Percentiles rank a stretch among this genome's conserved stretches.
phyloP scores from a whole-genome alignment of 2,329 filamentous ascomycete genomes.

The Fusarium euwallaceae region DNA sequence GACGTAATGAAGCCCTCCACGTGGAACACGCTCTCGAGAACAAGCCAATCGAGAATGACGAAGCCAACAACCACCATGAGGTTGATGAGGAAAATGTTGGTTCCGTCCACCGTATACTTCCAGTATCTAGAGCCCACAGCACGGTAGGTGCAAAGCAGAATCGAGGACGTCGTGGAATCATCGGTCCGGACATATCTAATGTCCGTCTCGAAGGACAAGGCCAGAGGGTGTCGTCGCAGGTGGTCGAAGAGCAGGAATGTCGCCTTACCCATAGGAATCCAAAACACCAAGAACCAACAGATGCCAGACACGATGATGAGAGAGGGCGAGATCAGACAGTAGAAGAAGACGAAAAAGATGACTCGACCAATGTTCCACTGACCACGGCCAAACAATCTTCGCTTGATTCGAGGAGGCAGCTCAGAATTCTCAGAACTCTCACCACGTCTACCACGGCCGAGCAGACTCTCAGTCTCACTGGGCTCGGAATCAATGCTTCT shows the following conservation, averaged over 20 bases:
- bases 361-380: slow-evolving; percentile 96
- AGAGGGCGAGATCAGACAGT: slow-evolving; percentile 88
- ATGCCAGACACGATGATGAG: slow-evolving; percentile 87
- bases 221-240: slow-evolving; percentile 90
- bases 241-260: slow-evolving; percentile 92
- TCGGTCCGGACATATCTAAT: slow-evolving; percentile 78
- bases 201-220: slow-evolving; percentile 93
- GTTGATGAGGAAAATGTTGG: slow-evolving; percentile 99
- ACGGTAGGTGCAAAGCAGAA: slow-evolving; percentile 95
- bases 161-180: slow-evolving; percentile 82
- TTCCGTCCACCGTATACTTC: slow-evolving; percentile 99
- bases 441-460: slow-evolving; percentile 72
- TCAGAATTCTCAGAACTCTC: slow-evolving; percentile 54
- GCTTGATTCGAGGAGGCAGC: slow-evolving; percentile 69
- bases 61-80: slow-evolving; percentile 94
- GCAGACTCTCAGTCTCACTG: slow-evolving; percentile 89
- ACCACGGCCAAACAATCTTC: slow-evolving; percentile 91
- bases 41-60: slow-evolving; percentile 91
- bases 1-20: slow-evolving; percentile 82
- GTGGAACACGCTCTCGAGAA: slow-evolving; percentile 78
- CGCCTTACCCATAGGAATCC: slow-evolving; percentile 98
- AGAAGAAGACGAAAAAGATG: slow-evolving; percentile 97
- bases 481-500: slow-evolving; percentile 88
- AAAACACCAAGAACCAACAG: slow-evolving; percentile 98
- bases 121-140: slow-evolving; percentile 96